A percentile compares a stretch with the other conserved stretches of the same genome.
Conservation (phyloP, 306 rosid species). For the Rosa rugosa region DNA sequence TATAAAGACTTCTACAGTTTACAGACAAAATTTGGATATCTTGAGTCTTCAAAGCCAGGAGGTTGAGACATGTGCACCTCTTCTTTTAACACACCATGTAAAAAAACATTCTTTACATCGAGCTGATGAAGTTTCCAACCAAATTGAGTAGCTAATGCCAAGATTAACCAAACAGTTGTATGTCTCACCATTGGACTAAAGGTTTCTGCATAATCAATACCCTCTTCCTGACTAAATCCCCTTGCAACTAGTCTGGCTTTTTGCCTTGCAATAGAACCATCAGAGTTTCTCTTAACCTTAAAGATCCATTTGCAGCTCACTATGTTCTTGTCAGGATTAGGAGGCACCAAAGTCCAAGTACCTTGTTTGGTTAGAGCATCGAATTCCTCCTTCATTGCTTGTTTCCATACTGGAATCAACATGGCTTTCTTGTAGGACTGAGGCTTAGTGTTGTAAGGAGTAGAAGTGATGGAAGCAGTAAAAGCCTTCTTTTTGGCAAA, state of each 20-base stretch:
- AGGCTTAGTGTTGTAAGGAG: too few species aligned
- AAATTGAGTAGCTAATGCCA: too few species aligned
- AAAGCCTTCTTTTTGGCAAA: not conserved
- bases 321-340: not conserved
- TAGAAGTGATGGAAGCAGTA: fast-evolving
- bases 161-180: too few species aligned
- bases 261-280: not conserved
- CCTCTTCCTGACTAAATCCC: not conserved
- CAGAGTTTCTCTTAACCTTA: not conserved
- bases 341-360: not conserved
- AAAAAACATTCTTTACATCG: too few species aligned
- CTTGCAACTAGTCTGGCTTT: not conserved
- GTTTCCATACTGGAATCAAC: fast-evolving
- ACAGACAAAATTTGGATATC: too few species aligned
- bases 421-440: not conserved
- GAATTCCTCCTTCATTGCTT: constrained; percentile 4
- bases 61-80: too few species aligned
- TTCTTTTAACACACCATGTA: too few species aligned
- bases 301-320: not conserved
- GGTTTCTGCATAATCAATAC: not conserved
- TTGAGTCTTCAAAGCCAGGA: too few species aligned
- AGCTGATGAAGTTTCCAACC: too few species aligned
- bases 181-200: not conserved
- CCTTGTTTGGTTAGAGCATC: not conserved
- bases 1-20: too few species aligned